Conservation (phyloP, 345 rosid genomes). For the Conringia planisiliqua region DNA sequence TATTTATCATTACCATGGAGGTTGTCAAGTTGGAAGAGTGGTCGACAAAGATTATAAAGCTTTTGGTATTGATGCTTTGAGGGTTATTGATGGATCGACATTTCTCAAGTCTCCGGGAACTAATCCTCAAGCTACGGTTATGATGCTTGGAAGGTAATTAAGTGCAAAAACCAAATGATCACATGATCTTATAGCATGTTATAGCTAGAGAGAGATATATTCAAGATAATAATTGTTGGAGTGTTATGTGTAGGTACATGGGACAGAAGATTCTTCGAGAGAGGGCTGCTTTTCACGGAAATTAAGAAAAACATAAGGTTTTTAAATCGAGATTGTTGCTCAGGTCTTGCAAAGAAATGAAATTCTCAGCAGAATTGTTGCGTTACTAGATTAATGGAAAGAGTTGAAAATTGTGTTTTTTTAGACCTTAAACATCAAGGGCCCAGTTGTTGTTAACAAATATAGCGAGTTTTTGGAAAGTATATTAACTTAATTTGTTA, state of each 20-base stretch:
- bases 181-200: not conserved
- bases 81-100: conserved; percentile 64
- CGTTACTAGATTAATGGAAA: too few species aligned
- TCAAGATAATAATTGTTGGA: not conserved
- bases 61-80: conserved; percentile 42
- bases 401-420: too few species aligned
- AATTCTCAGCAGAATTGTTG: too few species aligned
- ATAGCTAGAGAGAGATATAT: not conserved
- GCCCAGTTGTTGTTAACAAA: too few species aligned
- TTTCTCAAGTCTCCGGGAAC: conserved; percentile 55
- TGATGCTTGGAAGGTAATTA: conserved; percentile 77
- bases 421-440: too few species aligned
- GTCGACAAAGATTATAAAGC: conserved; percentile 54
- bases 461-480: too few species aligned
- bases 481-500: too few species aligned
- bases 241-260: conserved; percentile 38
- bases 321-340: too few species aligned
- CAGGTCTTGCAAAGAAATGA: too few species aligned
- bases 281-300: not conserved
- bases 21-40: conserved; percentile 58
- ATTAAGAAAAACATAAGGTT: too few species aligned
- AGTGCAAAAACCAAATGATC: not conserved
- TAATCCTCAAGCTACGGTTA: conserved; percentile 67
- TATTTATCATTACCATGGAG: conserved; percentile 69
- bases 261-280: conserved; percentile 39